Evolutionary conservation across 1,284 basidiomycete genomes (phyloP).

Genomic region (Cutaneotrichosporon arboriforme): DNA sequence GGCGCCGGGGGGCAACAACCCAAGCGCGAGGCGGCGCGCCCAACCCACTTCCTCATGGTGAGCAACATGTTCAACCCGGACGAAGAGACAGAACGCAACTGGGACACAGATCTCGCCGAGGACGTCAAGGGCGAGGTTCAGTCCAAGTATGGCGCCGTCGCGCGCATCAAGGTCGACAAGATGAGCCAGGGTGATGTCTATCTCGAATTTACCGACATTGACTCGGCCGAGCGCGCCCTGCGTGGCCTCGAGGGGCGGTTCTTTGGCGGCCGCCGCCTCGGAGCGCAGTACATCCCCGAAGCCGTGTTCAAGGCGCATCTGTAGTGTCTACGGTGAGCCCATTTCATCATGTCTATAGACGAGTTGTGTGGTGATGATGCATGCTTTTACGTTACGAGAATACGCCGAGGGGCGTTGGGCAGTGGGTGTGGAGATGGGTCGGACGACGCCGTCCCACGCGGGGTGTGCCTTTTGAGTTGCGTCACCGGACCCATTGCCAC

Average conservation of each 20-base stretch:
- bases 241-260: conserved; percentile 88
- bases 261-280: conserved; percentile 86
- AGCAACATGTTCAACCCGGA: conserved; percentile 97
- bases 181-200: conserved; percentile 93
- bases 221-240: conserved; percentile 74
- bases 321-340: conserved; percentile 5
- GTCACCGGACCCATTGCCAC: too few relatives aligned
- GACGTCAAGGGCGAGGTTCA: conserved; percentile 94
- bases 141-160: conserved; percentile 79
- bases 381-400: not conserved
- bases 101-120: conserved; percentile 92
- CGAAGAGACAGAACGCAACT: conserved; percentile 93
- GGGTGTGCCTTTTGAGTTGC: too few relatives aligned
- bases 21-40: conserved; percentile 57
- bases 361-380: not conserved
- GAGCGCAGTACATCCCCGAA: conserved; percentile 79
- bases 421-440: too few relatives aligned
- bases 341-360: not conserved
- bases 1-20: conserved; percentile 26
- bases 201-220: conserved; percentile 77
- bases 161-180: conserved; percentile 85
- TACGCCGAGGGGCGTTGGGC: not conserved
- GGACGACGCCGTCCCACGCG: too few relatives aligned
- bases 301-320: conserved; percentile 83
- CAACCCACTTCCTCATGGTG: conserved; percentile 75